Base-by-base conservation (phyloP, 2,329 filamentous ascomycete species). In the Neoscytalidium dimidiatum region DNA sequence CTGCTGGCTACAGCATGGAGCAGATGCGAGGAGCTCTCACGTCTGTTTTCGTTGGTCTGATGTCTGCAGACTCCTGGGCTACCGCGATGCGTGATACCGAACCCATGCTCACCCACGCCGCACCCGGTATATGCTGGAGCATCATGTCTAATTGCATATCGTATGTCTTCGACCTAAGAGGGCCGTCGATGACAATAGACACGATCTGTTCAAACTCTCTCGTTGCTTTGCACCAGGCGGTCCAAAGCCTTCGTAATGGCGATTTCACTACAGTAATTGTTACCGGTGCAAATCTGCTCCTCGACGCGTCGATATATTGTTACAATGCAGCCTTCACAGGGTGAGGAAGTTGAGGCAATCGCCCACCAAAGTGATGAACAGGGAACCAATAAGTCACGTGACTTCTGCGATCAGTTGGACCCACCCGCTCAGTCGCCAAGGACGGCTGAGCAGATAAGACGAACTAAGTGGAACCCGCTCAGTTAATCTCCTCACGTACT, bases 131-230 rank as follows among this genome's bases (percentile, higher is more conserved):
- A 1, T 43, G 52, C 43, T 43, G 56, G 2, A 68, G 35, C 3
- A 73, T 75, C 14, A 63, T 71, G 11, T 66, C 64, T 9, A 75
- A 75, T 60, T 70, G 73, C 1, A 65, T 76, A 17, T 70, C 66
- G 19, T 69, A 75, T 41, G 28, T 73, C 8, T 74, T 76, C 65
- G 71, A 75, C 48, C 66, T 75, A 3, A 53, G 63, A 8, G 73
- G 74, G 0, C 70, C 73, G 0, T 71, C 69, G 21, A 53, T 74
- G 56, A 71, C 69, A 0, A 44, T 75, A 9, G 71, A 74, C 31
- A 74, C 73, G 11, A 73, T 72, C 4, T 75, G 73, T 44, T 74
- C 73, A 3, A 67, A 68, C 43, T 68, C 65, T 13, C 44, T 71
- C 6, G 64, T 67, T 1, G 68, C 64, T 2, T 44, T 72, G 2